Percentiles rank a stretch among this genome's conserved stretches.
phyloP scores from a whole-genome alignment of 208 protist genomes.

The Trichomonas tenax region DNA sequence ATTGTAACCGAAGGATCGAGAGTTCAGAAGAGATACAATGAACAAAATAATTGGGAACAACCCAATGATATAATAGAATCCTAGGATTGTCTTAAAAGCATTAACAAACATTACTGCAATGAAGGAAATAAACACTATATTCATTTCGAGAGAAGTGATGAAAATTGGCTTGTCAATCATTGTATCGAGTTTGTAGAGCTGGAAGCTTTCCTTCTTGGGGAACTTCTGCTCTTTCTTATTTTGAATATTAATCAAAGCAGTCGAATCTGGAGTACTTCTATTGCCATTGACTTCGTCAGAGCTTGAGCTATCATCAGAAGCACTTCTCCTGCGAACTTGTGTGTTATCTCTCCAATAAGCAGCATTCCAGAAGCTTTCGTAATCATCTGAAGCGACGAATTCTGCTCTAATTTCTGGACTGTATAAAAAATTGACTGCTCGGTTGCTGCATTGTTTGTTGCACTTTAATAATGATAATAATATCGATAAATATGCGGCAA shows the following conservation, averaged over 20 bases:
- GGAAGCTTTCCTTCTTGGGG: neutral
- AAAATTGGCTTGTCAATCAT: neutral
- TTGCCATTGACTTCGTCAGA: neutral
- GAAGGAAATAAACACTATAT: neutral
- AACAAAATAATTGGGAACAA: neutral
- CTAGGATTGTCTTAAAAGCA: neutral
- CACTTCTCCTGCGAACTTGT: neutral
- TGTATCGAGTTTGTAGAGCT: neutral
- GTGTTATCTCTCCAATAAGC: constrained; percentile 3
- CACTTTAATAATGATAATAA: neutral
- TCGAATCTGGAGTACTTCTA: neutral
- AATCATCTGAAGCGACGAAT: neutral
- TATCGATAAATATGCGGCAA: neutral
- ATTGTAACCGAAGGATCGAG: neutral
- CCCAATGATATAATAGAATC: neutral
- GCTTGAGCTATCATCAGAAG: neutral
- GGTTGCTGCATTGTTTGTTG: neutral
- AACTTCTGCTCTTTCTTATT: constrained; percentile 1
- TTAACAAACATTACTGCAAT: neutral
- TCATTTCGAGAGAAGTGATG: neutral
- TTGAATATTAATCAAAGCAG: neutral
- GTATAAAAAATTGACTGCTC: neutral
- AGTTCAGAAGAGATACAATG: neutral
- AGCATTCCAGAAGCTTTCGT: constrained; percentile 5
- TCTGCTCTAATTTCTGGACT: neutral